Conservation (phyloP, 2,329 filamentous ascomycete species). For the Aaosphaeria pasadenensis region DNA sequence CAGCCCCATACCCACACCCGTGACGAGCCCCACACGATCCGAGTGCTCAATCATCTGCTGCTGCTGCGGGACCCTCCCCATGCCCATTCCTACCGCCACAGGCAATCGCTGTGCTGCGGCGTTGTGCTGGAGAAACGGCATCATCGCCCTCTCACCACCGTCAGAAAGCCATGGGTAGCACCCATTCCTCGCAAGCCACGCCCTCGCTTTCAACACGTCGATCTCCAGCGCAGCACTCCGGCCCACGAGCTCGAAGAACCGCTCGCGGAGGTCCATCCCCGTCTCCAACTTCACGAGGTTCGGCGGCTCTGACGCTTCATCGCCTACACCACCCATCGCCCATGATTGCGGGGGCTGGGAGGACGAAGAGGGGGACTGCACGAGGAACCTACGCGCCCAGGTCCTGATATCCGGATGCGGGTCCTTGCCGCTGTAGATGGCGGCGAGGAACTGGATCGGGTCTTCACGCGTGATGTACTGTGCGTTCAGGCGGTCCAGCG, state of each 20-base stretch:
- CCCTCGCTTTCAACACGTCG: constrained; percentile 19
- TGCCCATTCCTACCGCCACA: background rate
- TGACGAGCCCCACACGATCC: background rate
- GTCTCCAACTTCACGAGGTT: constrained; percentile 23
- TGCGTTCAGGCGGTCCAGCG: constrained; percentile 30
- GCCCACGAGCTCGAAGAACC: constrained; percentile 14
- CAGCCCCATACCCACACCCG: background rate
- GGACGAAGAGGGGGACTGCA: constrained; percentile 1
- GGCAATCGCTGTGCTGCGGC: background rate
- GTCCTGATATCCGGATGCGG: constrained; percentile 17
- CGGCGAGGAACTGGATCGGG: constrained; percentile 32
- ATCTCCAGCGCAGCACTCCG: constrained; percentile 15
- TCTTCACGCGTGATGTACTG: constrained; percentile 32
- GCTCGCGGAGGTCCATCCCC: constrained; percentile 8
- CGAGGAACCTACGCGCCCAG: constrained; percentile 22
- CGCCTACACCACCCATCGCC: background rate
- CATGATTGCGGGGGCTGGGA: background rate
- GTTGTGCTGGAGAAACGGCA: background rate
- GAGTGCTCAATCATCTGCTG: background rate
- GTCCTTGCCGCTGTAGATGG: constrained; percentile 29
- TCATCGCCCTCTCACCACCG: background rate
- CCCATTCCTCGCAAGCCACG: constrained; percentile 5
- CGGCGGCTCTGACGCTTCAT: background rate
- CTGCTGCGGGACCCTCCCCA: background rate
- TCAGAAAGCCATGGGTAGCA: background rate